Base-by-base conservation (phyloP, 23 red algal species). In the Porphyridium purpureum region DNA sequence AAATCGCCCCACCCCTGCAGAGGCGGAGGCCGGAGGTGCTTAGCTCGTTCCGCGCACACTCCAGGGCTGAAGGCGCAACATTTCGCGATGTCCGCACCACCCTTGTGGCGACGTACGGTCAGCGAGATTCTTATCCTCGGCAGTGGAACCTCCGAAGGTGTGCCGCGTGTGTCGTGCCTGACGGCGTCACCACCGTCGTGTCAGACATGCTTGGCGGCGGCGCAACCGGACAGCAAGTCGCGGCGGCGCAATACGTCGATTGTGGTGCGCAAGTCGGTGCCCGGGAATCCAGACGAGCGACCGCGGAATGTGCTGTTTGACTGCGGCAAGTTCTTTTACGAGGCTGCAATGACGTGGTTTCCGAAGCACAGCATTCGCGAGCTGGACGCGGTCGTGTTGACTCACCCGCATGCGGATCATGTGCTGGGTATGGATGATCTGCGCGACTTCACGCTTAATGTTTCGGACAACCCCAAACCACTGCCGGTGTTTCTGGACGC, bases 381-480 rank as follows among this genome's bases (percentile, higher is more conserved):
- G 24, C 44, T 88, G 5, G 82, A 88, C 44, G 82, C 82, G 29
- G 62, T 88, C 3, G 74, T 88, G 5, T 40, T 88, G 19, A 88
- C 82, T 11, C 82, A 88, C 64, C 71, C 64, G 11, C 82, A 88
- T 60, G 82, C 82, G 7, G 82, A 88, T 27, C 71, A 70, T 33
- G 57, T 76, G 27, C 23, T 71, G 25, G 82, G 82, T 29, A 58
- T 88, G 6, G 82, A 88, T 52, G 82, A 73, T 33, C 33, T 73
- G 22, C 67, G 67, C 36, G 53, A 60, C 53, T n/a, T 55, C 14
- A 21, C 15, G 4, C 30, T 21, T n/a, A 55, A n/a, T n/a, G 51
- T 21, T 2, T 21, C 15, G 4, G 28, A 15, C 3, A 55, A 75
- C 35, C 32, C 41, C 35, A 50, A 3, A 6, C 50, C 4, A 27